Conservation (phyloP, 371 early-diverging fungal species). For the Mortierella sp. region DNA sequence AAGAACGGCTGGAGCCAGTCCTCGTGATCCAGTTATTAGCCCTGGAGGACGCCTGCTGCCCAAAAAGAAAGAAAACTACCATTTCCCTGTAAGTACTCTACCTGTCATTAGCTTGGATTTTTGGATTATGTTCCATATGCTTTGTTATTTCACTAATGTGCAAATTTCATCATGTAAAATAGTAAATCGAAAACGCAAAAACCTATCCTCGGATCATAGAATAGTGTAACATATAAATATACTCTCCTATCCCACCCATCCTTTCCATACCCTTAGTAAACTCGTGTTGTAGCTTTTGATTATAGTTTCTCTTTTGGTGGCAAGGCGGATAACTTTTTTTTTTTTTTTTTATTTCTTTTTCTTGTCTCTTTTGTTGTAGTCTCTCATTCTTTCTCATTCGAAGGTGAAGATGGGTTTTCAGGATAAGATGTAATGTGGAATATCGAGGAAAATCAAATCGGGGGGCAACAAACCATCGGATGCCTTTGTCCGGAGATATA, state of each 20-base stretch:
- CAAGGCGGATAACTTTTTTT: neutral
- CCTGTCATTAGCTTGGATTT: neutral
- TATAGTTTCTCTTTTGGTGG: neutral
- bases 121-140: too few relatives aligned
- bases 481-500: neutral
- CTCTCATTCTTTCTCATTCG: too few relatives aligned
- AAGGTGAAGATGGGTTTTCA: neutral
- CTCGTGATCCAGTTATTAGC: conserved; percentile 52
- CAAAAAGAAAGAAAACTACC: conserved; percentile 48
- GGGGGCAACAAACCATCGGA: neutral
- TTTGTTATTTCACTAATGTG: too few relatives aligned
- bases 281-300: too few relatives aligned
- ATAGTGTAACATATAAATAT: neutral
- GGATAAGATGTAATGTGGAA: conserved; percentile 4
- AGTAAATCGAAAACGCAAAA: neutral
- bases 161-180: too few relatives aligned
- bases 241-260: neutral
- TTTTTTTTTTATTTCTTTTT: too few relatives aligned
- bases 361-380: too few relatives aligned
- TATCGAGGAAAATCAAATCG: conserved; percentile 1
- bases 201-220: neutral
- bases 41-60: conserved; percentile 49
- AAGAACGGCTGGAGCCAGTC: conserved; percentile 47
- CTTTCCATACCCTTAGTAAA: neutral
- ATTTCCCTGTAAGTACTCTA: conserved; percentile 42